A percentile compares a stretch with the other conserved stretches of the same genome.
phyloP scores from a whole-genome alignment of 768 basidiomycete species.

The Exsudoporus frostii region DNA sequence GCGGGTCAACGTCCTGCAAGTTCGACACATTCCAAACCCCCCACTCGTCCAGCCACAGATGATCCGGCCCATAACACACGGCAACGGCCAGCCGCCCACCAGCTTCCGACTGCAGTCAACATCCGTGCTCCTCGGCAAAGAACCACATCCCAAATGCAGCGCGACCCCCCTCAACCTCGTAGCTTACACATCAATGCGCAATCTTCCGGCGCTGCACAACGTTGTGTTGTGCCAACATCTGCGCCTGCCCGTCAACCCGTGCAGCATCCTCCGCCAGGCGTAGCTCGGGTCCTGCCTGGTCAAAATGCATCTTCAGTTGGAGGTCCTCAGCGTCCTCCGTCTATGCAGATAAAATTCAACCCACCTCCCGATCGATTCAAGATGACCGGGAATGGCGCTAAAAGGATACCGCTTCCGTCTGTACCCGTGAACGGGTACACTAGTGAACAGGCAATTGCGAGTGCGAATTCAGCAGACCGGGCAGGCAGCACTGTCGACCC shows the following conservation, averaged over 20 bases:
- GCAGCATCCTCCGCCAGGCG: conserved; percentile 4
- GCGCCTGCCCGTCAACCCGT: conserved; percentile 6
- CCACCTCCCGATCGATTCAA: conserved; percentile 24
- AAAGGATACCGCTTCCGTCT: conserved; percentile 32
- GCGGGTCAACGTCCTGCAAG: conserved; percentile 7
- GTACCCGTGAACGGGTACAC: neutral
- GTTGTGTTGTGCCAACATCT: conserved; percentile 13
- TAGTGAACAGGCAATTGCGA: neutral
- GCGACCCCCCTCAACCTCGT: conserved; percentile 13
- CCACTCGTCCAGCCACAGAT: conserved; percentile 2
- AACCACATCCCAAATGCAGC: conserved; percentile 18
- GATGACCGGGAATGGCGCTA: conserved; percentile 28
- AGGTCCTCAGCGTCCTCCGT: conserved; percentile 26
- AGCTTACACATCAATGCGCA: conserved; percentile 14
- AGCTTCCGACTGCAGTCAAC: neutral
- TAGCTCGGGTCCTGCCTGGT: conserved; percentile 1
- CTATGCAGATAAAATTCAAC: conserved; percentile 22
- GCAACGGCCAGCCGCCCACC: conserved; percentile 6
- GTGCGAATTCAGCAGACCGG: neutral
- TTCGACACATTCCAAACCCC: conserved; percentile 10
- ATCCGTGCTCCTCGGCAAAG: conserved; percentile 16
- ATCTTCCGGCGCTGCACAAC: conserved; percentile 19
- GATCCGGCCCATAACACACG: neutral
- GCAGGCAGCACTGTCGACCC: neutral
- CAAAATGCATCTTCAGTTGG: conserved; percentile 4